phyloP scores from a whole-genome alignment of 768 basidiomycete species.

The Pulveroboletus frians region DNA sequence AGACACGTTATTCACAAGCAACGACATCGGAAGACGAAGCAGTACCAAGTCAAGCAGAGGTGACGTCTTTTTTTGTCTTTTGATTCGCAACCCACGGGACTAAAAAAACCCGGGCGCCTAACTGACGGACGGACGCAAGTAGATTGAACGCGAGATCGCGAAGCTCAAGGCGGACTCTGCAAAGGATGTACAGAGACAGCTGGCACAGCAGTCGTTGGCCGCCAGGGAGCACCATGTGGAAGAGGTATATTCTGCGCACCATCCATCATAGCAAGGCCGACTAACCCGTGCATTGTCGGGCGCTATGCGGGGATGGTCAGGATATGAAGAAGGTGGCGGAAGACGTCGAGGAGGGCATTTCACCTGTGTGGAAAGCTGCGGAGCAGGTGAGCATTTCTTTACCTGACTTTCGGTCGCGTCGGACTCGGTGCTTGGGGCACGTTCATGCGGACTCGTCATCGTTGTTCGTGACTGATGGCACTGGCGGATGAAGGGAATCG shows the following conservation, averaged over 20 bases:
- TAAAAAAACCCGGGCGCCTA: not conserved
- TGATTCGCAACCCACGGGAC: not conserved
- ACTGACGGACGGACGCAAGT: not conserved
- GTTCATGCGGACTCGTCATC: too few species aligned
- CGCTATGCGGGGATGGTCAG: not conserved
- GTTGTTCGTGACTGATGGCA: not conserved
- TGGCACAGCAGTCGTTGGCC: slow-evolving; percentile 14
- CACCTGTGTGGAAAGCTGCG: slow-evolving; percentile 4
- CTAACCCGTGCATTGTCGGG: not conserved
- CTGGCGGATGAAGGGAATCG: not conserved
- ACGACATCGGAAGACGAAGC: not conserved
- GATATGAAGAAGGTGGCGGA: not conserved
- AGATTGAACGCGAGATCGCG: slow-evolving; percentile 22
- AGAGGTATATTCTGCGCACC: slow-evolving; percentile 7
- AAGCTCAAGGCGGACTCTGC: slow-evolving; percentile 20
- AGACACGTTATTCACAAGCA: not conserved
- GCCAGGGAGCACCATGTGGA: not conserved
- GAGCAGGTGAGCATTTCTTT: slow-evolving; percentile 9
- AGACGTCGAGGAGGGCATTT: not conserved
- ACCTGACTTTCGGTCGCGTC: not conserved
- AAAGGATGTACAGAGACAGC: slow-evolving; percentile 20
- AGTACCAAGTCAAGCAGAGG: slow-evolving; percentile 12
- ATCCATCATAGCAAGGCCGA: too few species aligned
- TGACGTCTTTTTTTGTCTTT: not conserved
- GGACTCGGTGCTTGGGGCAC: too few species aligned